A percentile compares a stretch with the other conserved stretches of the same genome.
Evolutionary conservation across 108 stramenopile genomes (phyloP).

Genomic region (Cyclostephanos invisitatus): DNA sequence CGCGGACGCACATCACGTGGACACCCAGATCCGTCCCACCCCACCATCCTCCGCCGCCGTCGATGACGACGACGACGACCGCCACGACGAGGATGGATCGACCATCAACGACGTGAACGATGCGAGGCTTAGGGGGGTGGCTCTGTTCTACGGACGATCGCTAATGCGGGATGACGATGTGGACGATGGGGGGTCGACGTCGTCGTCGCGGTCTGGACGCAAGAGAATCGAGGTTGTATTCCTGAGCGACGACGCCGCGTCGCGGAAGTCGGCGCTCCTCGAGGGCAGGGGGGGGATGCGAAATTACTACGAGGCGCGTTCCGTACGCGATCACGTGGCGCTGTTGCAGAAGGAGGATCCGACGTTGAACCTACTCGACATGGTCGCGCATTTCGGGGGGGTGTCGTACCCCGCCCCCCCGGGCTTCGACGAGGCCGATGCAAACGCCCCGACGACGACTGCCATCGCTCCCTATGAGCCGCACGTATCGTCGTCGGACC

Average conservation of each 20-base stretch:
- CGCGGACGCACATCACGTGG: constrained; percentile 80
- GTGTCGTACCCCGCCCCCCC: neutral
- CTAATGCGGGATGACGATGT: constrained; percentile 26
- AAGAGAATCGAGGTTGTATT: constrained; percentile 64
- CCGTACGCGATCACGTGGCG: constrained; percentile 66
- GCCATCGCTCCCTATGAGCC: constrained; percentile 31
- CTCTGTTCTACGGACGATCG: constrained; percentile 59
- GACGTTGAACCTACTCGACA: constrained; percentile 62
- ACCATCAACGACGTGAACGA: constrained; percentile 82
- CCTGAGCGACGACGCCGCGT: constrained; percentile 75
- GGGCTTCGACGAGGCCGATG: neutral
- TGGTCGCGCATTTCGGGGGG: constrained; percentile 72
- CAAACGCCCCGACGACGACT: constrained; percentile 3
- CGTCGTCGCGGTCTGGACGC: constrained; percentile 7
- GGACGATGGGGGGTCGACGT: constrained; percentile 3
- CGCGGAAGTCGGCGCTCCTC: constrained; percentile 49
- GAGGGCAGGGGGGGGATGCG: constrained; percentile 28
- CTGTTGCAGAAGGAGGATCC: constrained; percentile 68
- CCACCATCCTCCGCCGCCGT: constrained; percentile 16
- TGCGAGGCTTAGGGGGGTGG: constrained; percentile 73
- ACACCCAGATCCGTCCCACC: constrained; percentile 46
- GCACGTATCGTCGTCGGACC: constrained; percentile 56
- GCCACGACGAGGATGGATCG: constrained; percentile 10
- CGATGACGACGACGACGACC: constrained; percentile 5
- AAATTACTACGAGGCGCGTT: constrained; percentile 36